Evolutionary conservation across 306 rosid species (phyloP), one percentile per base, ranked within the genome.

Genomic region (Trifolium dubium): DNA sequence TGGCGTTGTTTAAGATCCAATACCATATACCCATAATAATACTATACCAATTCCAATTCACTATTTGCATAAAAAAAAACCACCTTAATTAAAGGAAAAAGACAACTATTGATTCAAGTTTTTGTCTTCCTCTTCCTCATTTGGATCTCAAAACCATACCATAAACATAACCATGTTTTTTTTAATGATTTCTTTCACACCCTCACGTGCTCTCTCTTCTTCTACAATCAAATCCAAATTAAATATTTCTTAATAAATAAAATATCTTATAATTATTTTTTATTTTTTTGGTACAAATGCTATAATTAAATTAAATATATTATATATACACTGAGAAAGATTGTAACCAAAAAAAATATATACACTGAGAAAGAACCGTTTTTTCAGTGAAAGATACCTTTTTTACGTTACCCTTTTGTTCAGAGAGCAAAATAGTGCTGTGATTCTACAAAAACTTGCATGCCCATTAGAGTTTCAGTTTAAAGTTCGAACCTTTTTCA

Each of bases 1-100:
- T 73, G 86, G 79, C 81, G 86, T 69, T 75, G 68, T 28, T 66
- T 30, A 53, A 79, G 88, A 85, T 85, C 86, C 81, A 76, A 68
- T 68, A 8, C 58, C 64, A 29, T 53, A 44, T 9, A 6, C 41
- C 10, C 3, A 5, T 5, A 3, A 5, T 5, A 3, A 2, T 46
- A 46, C 14, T 13, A 46, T 13, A 12, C 15, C 53, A 47, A 49
- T 49, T 49, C 34, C 62, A 55, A 3, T 23, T 23, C 63, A 56
- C 8, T 3, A 3, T 56, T 56, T 28, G 32, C 32, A 10, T 12
- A 12, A 4, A 29, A 28, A 10, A 55, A 43, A 67, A 2, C 18
- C 37, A 44, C 17, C 50, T 14, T 43, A 66, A 28, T 14, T 43
- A 66, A 28, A 40, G 10, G 17, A 39, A 64, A 18, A 4, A 44